phyloP scores from a whole-genome alignment of 352 stramenopile genomes.

The Globisporangium carolinianum region DNA sequence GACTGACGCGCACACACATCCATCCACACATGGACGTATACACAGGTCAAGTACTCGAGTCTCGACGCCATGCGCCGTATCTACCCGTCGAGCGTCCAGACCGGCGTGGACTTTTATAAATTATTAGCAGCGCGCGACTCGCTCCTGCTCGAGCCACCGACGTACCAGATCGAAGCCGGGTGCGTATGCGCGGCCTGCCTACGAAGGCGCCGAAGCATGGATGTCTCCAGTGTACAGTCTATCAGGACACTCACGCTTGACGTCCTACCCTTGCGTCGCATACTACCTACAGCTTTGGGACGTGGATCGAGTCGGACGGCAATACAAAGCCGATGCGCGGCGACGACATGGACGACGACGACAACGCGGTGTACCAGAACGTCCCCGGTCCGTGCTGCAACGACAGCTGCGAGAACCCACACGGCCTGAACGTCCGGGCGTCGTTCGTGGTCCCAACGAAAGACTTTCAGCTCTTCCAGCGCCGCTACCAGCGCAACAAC shows the following conservation, averaged over 20 bases:
- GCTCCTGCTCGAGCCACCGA: conserved; percentile 67
- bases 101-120: conserved; percentile 72
- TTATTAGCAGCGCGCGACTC: conserved; percentile 66
- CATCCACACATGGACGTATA: not conserved
- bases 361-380: conserved; percentile 66
- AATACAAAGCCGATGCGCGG: conserved; percentile 75
- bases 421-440: conserved; percentile 68
- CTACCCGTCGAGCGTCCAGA: conserved; percentile 58
- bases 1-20: not conserved
- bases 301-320: conserved; percentile 77
- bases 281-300: conserved; percentile 39
- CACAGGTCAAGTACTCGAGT: conserved; percentile 74
- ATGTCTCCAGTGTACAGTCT: not conserved
- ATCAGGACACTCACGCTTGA: no score
- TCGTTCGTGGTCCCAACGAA: conserved; percentile 78
- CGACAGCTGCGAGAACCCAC: conserved; percentile 77
- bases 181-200: conserved; percentile 8
- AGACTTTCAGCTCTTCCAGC: conserved; percentile 72
- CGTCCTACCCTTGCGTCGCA: no score
- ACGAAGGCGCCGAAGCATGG: not conserved
- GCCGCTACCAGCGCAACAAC: conserved; percentile 86
- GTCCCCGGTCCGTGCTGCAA: conserved; percentile 74
- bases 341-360: conserved; percentile 57
- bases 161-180: conserved; percentile 80
- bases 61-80: conserved; percentile 68